Percentiles rank a stretch among this genome's conserved stretches.
Conservation (phyloP, 2,329 filamentous ascomycete genomes). For the Colletotrichum plurivorum region DNA sequence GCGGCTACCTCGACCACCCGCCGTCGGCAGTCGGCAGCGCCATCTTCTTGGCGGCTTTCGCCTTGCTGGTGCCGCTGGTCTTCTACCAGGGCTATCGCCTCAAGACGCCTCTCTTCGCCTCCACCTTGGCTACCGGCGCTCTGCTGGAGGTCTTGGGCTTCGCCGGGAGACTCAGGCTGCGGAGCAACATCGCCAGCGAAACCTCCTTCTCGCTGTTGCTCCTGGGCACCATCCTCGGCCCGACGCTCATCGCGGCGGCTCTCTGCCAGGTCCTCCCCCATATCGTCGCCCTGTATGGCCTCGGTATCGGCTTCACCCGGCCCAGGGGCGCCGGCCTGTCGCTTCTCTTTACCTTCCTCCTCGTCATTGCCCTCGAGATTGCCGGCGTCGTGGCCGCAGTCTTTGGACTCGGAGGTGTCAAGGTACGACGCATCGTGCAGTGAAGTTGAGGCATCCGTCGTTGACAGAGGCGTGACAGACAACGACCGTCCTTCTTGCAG, state of each 20-base stretch:
- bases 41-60: conserved; percentile 57
- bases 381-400: conserved; percentile 51
- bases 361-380: conserved; percentile 50
- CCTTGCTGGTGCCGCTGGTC: conserved; percentile 54
- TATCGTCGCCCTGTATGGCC: conserved; percentile 62
- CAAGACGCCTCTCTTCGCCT: conserved; percentile 57
- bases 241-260: conserved; percentile 60
- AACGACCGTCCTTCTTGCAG: conserved; percentile 57
- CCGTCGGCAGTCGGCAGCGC: conserved; percentile 56
- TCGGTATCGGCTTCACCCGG: conserved; percentile 53
- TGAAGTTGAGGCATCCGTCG: background rate
- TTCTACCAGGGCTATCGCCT: conserved; percentile 56
- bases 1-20: conserved; percentile 55
- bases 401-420: conserved; percentile 46
- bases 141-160: conserved; percentile 62
- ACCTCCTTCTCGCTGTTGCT: conserved; percentile 60
- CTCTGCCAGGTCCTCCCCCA: conserved; percentile 62
- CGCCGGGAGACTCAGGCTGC: conserved; percentile 60
- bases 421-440: conserved; percentile 6
- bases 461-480: conserved; percentile 47
- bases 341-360: conserved; percentile 50
- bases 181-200: conserved; percentile 49
- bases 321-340: conserved; percentile 52
- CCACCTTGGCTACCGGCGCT: conserved; percentile 56
- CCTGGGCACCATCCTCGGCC: conserved; percentile 62